Conservation (phyloP, 768 basidiomycete genomes). For the Boletus speciosus region DNA sequence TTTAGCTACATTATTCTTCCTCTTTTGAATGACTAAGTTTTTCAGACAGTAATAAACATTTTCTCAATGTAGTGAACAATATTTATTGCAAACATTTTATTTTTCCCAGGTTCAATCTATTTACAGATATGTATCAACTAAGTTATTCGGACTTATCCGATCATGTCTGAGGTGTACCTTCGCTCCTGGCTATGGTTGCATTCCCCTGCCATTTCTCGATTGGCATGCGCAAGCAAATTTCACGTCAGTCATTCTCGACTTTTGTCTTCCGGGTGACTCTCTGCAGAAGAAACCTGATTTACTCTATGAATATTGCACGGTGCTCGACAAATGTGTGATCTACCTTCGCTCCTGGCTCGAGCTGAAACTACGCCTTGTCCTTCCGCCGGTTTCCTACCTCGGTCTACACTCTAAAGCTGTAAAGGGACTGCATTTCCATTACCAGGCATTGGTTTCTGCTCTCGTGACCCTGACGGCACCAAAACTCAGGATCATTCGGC, state of each 20-base stretch:
- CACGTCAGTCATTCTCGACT: slow-evolving; percentile 28
- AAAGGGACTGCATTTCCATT: slow-evolving; percentile 13
- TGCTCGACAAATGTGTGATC: slow-evolving; percentile 24
- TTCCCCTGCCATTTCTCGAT: slow-evolving; percentile 28
- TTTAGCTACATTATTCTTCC: too few relatives aligned
- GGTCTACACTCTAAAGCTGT: slow-evolving; percentile 19
- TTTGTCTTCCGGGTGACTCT: slow-evolving; percentile 22
- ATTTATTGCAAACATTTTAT: too few relatives aligned
- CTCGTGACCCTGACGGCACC: slow-evolving; percentile 21
- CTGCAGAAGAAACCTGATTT: slow-evolving; percentile 26
- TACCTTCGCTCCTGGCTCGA: slow-evolving; percentile 26
- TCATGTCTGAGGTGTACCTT: too few relatives aligned
- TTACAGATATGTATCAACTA: too few relatives aligned
- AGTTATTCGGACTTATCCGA: too few relatives aligned
- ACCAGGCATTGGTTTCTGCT: slow-evolving; percentile 17
- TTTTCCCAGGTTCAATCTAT: too few relatives aligned
- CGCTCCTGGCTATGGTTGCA: slow-evolving; percentile 19
- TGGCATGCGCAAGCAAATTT: slow-evolving; percentile 22
- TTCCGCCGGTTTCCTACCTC: slow-evolving; percentile 27
- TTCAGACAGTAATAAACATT: too few relatives aligned
- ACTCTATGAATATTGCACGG: slow-evolving; percentile 23
- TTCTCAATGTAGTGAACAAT: too few relatives aligned
- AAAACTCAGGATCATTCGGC: slow-evolving; percentile 16
- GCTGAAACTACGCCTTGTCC: slow-evolving; percentile 14
- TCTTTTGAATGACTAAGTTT: too few relatives aligned